Percentiles rank a stretch among this genome's conserved stretches.
phyloP scores from a whole-genome alignment of 805 yeast genomes.

The Kuraishia molischiana region DNA sequence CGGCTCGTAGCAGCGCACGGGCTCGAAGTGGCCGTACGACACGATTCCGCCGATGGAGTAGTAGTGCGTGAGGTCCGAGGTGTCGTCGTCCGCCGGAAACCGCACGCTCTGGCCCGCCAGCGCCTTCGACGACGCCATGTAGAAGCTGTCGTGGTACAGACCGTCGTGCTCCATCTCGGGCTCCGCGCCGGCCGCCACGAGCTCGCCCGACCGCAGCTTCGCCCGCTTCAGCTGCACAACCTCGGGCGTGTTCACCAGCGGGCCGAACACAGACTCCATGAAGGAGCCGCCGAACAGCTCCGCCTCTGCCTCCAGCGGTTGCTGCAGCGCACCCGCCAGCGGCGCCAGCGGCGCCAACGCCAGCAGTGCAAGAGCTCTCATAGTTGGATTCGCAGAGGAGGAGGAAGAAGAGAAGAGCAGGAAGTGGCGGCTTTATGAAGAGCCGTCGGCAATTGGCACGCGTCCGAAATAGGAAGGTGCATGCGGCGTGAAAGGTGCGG shows the following conservation, averaged over 20 bases:
- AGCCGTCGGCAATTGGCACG: too few species aligned
- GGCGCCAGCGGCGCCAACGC: too few species aligned
- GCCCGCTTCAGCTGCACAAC: conserved; percentile 4
- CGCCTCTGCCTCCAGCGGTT: too few species aligned
- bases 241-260: conserved; percentile 8
- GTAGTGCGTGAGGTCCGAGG: conserved; percentile 22
- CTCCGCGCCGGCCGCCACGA: neutral
- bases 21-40: conserved; percentile 37
- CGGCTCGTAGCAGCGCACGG: conserved; percentile 34
- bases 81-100: conserved; percentile 26
- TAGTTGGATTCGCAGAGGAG: too few species aligned
- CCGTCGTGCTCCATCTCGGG: neutral
- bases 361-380: too few species aligned
- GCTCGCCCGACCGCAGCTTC: conserved; percentile 6
- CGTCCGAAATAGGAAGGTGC: too few species aligned
- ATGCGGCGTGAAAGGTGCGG: too few species aligned
- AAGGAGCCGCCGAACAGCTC: conserved; percentile 7
- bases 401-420: too few species aligned
- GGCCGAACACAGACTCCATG: conserved; percentile 16
- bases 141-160: conserved; percentile 5
- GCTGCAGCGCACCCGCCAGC: too few species aligned
- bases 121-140: conserved; percentile 9
- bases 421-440: too few species aligned
- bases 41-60: conserved; percentile 30
- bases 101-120: conserved; percentile 12